Evolutionary conservation across 139 green algal species (phyloP).

Genomic region (Gonium pectorale): DNA sequence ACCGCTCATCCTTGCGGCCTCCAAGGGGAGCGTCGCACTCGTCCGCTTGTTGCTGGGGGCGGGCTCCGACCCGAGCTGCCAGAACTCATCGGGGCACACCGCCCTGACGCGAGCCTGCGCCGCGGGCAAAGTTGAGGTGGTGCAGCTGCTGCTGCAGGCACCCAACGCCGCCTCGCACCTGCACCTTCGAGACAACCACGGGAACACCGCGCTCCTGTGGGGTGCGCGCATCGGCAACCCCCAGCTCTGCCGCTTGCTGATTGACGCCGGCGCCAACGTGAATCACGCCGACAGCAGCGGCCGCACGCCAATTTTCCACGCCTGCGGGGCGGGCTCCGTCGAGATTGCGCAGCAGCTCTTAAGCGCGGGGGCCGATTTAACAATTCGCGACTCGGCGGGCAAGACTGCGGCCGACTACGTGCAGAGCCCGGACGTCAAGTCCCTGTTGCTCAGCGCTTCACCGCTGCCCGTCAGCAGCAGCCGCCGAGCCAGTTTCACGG

Average conservation of each 20-base stretch:
- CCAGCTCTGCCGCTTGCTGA: slow-evolving; percentile 19
- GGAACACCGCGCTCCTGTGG: slow-evolving; percentile 35
- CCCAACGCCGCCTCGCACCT: slow-evolving; percentile 6
- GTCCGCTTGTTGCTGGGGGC: slow-evolving; percentile 16
- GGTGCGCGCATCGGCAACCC: slow-evolving; percentile 36
- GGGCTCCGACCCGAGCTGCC: slow-evolving; percentile 28
- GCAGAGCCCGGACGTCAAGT: slow-evolving; percentile 13
- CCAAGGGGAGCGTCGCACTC: slow-evolving; percentile 23
- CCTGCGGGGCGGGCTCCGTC: slow-evolving; percentile 3
- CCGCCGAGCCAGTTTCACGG: slow-evolving; percentile 18
- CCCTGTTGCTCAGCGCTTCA: not conserved
- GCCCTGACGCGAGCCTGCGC: slow-evolving; percentile 35
- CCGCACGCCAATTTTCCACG: slow-evolving; percentile 41
- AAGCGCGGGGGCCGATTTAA: slow-evolving; percentile 2
- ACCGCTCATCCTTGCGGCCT: slow-evolving; percentile 33
- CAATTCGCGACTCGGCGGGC: not conserved
- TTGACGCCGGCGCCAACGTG: slow-evolving; percentile 31
- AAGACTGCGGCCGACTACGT: slow-evolving; percentile 30
- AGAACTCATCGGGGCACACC: slow-evolving; percentile 32
- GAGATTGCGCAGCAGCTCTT: slow-evolving; percentile 12
- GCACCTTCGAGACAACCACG: slow-evolving; percentile 29
- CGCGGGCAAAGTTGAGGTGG: slow-evolving; percentile 36
- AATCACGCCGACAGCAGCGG: slow-evolving; percentile 32
- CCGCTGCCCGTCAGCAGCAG: not conserved
- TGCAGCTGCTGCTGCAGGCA: slow-evolving; percentile 42